These are phyloP conservation scores for Tephrocybe sp. DNA, from an alignment of 768 basidiomycete species.

Conservation along the genomic window DNA sequence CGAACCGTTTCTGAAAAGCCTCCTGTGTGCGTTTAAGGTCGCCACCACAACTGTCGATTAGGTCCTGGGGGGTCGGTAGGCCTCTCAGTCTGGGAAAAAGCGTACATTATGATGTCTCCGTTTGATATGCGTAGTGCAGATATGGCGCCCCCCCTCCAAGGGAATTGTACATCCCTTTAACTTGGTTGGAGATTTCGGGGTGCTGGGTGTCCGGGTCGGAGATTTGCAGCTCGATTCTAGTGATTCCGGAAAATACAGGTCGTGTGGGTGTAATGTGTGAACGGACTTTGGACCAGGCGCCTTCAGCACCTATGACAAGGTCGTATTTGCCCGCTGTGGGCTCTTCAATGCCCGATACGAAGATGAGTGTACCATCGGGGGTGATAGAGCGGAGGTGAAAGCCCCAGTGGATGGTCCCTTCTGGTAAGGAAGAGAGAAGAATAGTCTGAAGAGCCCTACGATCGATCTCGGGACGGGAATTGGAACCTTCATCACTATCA, in stretches of 20 bases:
- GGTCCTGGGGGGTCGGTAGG: slow-evolving; percentile 1
- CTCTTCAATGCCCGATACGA: slow-evolving; percentile 11
- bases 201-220: slow-evolving; percentile 12
- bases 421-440: slow-evolving; percentile 21
- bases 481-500: slow-evolving; percentile 2
- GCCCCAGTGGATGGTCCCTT: slow-evolving; percentile 19
- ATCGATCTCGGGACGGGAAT: slow-evolving; percentile 24
- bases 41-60: slow-evolving; percentile 4
- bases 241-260: slow-evolving; percentile 31
- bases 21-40: slow-evolving; percentile 2
- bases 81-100: not conserved
- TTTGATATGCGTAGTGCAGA: slow-evolving; percentile 10
- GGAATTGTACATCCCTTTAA: slow-evolving; percentile 26
- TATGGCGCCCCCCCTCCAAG: not conserved
- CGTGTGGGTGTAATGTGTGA: slow-evolving; percentile 24
- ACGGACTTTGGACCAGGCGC: slow-evolving; percentile 37
- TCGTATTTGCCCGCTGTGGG: slow-evolving; percentile 14
- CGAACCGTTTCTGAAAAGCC: slow-evolving; percentile 6
- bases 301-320: slow-evolving; percentile 27
- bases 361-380: slow-evolving; percentile 6
- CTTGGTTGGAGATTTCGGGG: slow-evolving; percentile 20
- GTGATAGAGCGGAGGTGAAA: slow-evolving; percentile 15
- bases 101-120: slow-evolving; percentile 14
- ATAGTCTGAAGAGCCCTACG: slow-evolving; percentile 21
- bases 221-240: slow-evolving; percentile 16